These are phyloP conservation scores for Nephelium lappaceum DNA, from an alignment of 345 rosid genomes.

Conservation along the genomic window DNA sequence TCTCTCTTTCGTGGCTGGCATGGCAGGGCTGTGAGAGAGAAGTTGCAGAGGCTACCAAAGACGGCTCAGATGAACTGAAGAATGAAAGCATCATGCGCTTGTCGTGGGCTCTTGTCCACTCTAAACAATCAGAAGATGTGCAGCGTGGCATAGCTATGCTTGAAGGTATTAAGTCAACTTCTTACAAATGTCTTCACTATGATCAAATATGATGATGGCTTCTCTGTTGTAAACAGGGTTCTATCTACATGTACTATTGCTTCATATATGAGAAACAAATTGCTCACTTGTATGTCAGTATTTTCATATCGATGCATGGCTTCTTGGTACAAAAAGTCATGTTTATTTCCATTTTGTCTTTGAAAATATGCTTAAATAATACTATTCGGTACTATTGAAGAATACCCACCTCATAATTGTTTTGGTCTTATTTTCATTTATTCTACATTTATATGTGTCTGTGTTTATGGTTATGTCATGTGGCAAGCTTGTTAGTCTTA, in stretches of 20 bases:
- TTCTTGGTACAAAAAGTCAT: no score
- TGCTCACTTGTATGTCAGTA: no score
- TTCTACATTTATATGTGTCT: background rate
- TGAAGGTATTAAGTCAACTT: conserved; percentile 46
- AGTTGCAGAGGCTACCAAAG: conserved; percentile 53
- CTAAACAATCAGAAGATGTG: conserved; percentile 67
- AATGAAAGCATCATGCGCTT: conserved; percentile 72
- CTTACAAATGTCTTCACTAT: background rate
- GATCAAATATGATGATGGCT: no score
- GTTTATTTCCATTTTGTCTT: no score
- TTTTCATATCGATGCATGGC: no score
- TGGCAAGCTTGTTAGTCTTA: background rate
- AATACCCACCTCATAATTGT: no score
- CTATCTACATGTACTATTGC: no score
- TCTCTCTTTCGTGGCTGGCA: background rate
- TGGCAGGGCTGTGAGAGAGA: conserved; percentile 90
- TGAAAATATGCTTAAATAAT: no score
- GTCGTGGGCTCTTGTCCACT: conserved; percentile 92
- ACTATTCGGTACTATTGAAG: no score
- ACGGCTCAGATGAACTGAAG: conserved; percentile 54
- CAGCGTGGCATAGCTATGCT: conserved; percentile 85
- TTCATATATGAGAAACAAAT: no score
- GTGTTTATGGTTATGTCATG: background rate
- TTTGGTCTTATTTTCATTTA: background rate
- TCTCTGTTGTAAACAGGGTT: no score